Conservation (phyloP, 805 yeast species). For the Candida sphagnicola region DNA sequence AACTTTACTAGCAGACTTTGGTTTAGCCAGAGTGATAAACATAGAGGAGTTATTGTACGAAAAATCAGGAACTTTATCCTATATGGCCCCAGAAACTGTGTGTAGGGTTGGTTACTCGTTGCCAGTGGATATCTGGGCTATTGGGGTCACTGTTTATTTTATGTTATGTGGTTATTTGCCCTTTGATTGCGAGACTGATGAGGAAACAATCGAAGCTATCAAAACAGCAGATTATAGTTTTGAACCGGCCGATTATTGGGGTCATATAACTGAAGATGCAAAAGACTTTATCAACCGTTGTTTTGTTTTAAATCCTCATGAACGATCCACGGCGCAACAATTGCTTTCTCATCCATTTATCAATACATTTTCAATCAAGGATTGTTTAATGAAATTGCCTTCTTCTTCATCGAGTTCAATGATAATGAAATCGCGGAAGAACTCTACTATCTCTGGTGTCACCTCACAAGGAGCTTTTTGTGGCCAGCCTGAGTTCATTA, state of each 20-base stretch:
- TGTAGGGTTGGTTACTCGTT: conserved; percentile 50
- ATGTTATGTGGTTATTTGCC: conserved; percentile 74
- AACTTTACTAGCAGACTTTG: conserved; percentile 58
- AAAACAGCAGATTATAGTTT: conserved; percentile 51
- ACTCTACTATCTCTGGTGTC: conserved; percentile 9
- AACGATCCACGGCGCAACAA: conserved; percentile 45
- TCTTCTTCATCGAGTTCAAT: background rate
- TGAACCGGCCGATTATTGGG: conserved; percentile 61
- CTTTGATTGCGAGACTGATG: conserved; percentile 68
- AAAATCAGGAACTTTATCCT: conserved; percentile 67
- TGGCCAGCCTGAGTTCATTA: conserved; percentile 22
- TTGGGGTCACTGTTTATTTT: conserved; percentile 69
- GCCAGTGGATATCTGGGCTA: conserved; percentile 71
- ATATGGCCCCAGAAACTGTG: conserved; percentile 70
- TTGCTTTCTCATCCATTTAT: conserved; percentile 44
- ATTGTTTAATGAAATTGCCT: background rate
- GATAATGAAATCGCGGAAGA: background rate
- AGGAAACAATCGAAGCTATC: conserved; percentile 67
- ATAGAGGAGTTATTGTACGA: conserved; percentile 33
- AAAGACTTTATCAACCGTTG: conserved; percentile 56
- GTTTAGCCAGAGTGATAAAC: conserved; percentile 51
- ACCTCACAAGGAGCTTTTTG: conserved; percentile 24
- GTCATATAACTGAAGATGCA: conserved; percentile 46
- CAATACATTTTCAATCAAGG: background rate
- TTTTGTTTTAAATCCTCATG: conserved; percentile 40